Percentiles rank a stretch among this genome's conserved stretches.
Evolutionary conservation across 306 rosid genomes (phyloP).

Genomic region (Albizia julibrissin): DNA sequence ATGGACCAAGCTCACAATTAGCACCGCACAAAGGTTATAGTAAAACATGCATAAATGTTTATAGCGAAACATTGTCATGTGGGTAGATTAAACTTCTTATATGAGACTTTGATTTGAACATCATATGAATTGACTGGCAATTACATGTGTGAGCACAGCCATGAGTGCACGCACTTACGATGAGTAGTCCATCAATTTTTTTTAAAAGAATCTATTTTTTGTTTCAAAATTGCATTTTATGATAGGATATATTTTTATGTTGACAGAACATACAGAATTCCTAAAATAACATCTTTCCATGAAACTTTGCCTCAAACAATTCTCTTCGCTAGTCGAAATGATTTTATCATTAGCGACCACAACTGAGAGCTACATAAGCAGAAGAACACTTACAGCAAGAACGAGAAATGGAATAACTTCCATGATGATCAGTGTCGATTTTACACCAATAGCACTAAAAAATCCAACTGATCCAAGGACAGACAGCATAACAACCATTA

Average conservation of each 20-base stretch:
- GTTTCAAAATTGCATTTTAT: not conserved
- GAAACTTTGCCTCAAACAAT: not conserved
- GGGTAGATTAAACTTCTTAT: not conserved
- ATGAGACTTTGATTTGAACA: not conserved
- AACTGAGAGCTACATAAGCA: slow-evolving; percentile 24
- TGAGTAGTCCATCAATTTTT: not conserved
- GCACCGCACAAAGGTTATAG: not conserved
- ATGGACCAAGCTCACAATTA: not conserved
- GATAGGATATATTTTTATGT: not conserved
- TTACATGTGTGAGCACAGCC: not conserved
- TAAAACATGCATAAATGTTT: not conserved
- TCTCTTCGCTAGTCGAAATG: not conserved
- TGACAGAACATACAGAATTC: not conserved
- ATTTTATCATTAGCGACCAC: not conserved
- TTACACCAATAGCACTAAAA: slow-evolving; percentile 89
- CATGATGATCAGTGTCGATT: slow-evolving; percentile 95
- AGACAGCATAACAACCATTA: slow-evolving; percentile 89
- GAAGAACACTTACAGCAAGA: slow-evolving; percentile 82
- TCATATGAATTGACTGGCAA: not conserved
- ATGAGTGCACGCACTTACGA: not conserved
- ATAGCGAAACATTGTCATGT: not conserved
- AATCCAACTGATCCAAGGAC: slow-evolving; percentile 94
- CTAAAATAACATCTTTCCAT: not conserved
- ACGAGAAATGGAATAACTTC: slow-evolving; percentile 99
- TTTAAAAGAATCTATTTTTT: not conserved